These are phyloP conservation scores for Lepidium aucheri DNA, from an alignment of 345 rosid genomes.

Conservation along the genomic window DNA sequence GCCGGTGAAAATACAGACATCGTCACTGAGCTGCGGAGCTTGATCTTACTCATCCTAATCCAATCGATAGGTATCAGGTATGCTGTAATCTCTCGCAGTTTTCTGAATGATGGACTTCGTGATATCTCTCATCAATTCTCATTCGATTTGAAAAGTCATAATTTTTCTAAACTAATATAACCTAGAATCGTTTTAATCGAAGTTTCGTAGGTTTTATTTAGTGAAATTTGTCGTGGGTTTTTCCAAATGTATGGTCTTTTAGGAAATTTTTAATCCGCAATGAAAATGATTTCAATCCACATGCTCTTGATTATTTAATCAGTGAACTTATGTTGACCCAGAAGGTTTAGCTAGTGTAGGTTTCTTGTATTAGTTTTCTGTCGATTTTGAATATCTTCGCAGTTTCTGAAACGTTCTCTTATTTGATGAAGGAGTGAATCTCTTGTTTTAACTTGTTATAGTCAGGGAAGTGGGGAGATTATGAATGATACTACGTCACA, in stretches of 20 bases:
- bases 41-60: conserved; percentile 11
- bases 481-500: conserved; percentile 26
- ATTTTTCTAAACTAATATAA: not conserved
- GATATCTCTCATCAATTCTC: not conserved
- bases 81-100: not conserved
- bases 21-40: conserved; percentile 20
- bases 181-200: not conserved
- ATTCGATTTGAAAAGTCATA: not conserved
- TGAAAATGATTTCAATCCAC: not conserved
- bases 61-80: not conserved
- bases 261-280: not conserved
- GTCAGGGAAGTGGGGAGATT: not conserved
- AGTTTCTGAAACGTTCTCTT: not conserved
- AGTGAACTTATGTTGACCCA: not conserved
- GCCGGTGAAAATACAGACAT: not conserved
- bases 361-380: not conserved
- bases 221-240: not conserved
- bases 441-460: not conserved
- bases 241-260: not conserved
- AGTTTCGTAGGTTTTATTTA: not conserved
- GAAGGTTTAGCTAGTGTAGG: not conserved
- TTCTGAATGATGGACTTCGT: not conserved
- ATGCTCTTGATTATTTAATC: not conserved
- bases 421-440: not conserved
- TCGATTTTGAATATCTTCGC: not conserved